Evolutionary conservation across 768 basidiomycete genomes (phyloP).

Genomic region (Hortiboletus flavorubellus): DNA sequence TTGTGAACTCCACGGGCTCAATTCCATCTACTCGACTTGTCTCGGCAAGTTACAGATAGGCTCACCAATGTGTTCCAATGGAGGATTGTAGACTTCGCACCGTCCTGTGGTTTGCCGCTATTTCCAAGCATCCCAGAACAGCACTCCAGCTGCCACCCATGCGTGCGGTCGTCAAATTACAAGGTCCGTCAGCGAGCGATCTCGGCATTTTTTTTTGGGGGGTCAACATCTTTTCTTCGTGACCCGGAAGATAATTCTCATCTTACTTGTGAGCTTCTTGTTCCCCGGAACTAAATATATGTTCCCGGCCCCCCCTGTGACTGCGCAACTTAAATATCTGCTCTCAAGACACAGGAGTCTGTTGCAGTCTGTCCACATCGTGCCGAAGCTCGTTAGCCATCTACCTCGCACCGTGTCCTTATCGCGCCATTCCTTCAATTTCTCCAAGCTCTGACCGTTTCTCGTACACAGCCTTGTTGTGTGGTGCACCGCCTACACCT

Average conservation of each 20-base stretch:
- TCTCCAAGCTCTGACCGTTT: slow-evolving; percentile 1
- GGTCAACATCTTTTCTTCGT: too few relatives aligned
- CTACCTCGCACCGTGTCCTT: neutral
- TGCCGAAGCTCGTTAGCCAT: neutral
- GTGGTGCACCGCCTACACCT: neutral
- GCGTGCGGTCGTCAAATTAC: neutral
- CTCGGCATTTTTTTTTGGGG: too few relatives aligned
- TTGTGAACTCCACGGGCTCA: too few relatives aligned
- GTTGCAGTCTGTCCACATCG: too few relatives aligned
- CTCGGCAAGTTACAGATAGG: too few relatives aligned
- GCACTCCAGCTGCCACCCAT: neutral
- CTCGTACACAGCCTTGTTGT: neutral
- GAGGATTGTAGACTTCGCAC: neutral
- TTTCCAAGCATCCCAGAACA: neutral
- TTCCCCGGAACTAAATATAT: too few relatives aligned
- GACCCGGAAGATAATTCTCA: too few relatives aligned
- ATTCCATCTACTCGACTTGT: too few relatives aligned
- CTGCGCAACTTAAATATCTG: neutral
- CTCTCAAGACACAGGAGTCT: neutral
- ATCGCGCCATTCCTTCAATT: neutral
- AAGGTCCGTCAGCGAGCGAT: neutral
- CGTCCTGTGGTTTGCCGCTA: neutral
- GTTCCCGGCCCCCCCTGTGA: too few relatives aligned
- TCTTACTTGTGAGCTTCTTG: too few relatives aligned
- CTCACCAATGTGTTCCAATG: neutral